A percentile compares a stretch with the other conserved stretches of the same genome.
Evolutionary conservation across 768 basidiomycete species (phyloP).

Genomic region (Suillus lakei): DNA sequence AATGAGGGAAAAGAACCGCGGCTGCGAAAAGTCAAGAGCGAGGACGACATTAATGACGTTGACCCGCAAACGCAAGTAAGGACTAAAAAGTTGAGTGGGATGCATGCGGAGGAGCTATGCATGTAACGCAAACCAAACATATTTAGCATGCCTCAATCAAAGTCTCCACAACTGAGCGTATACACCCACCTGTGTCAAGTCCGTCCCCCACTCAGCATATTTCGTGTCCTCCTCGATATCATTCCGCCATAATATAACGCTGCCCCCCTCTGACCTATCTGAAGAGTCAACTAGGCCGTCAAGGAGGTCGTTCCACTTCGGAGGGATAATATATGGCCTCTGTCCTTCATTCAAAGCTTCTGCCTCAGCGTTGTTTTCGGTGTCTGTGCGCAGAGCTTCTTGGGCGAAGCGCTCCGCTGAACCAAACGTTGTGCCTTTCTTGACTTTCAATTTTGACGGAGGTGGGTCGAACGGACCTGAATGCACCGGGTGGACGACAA

Average conservation of each 20-base stretch:
- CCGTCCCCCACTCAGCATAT: slow-evolving; percentile 48
- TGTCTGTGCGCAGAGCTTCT: neutral
- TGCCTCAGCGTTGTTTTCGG: slow-evolving; percentile 64
- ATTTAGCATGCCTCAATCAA: slow-evolving; percentile 5
- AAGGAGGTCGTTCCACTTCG: slow-evolving; percentile 29
- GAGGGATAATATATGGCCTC: slow-evolving; percentile 86
- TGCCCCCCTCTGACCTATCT: slow-evolving; percentile 80
- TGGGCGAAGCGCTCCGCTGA: slow-evolving; percentile 19
- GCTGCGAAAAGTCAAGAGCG: slow-evolving; percentile 77
- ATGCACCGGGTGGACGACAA: slow-evolving; percentile 71
- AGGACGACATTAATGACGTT: slow-evolving; percentile 89
- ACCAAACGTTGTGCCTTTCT: slow-evolving; percentile 5
- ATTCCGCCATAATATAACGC: slow-evolving; percentile 86
- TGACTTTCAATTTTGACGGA: neutral
- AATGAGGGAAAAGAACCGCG: slow-evolving; percentile 64
- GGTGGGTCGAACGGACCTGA: slow-evolving; percentile 29
- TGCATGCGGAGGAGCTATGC: slow-evolving; percentile 32
- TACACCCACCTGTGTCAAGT: slow-evolving; percentile 55
- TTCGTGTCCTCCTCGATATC: slow-evolving; percentile 83
- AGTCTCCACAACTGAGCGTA: slow-evolving; percentile 7
- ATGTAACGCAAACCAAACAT: slow-evolving; percentile 7
- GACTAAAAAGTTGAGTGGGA: slow-evolving; percentile 66
- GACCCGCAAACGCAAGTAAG: slow-evolving; percentile 71
- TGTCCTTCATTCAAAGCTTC: slow-evolving; percentile 42
- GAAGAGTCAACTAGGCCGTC: slow-evolving; percentile 92